Conservation (phyloP, 495 filamentous ascomycete species). For the Pseudomonodictys pantanalensis region DNA sequence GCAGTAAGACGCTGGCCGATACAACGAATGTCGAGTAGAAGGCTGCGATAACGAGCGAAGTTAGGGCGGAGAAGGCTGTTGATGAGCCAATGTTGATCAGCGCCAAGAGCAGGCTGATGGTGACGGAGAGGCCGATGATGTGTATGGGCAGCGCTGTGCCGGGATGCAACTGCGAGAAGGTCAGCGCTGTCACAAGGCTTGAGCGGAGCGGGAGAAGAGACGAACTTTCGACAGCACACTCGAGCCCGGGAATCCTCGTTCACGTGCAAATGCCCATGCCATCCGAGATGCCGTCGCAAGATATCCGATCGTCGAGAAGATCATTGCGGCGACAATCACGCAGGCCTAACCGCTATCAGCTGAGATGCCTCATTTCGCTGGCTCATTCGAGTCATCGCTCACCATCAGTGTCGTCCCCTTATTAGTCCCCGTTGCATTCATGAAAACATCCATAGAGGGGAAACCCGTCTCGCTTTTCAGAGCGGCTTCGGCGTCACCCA, state of each 20-base stretch:
- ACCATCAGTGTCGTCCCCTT: too few relatives aligned
- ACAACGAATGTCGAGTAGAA: conserved; percentile 24
- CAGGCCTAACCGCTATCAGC: conserved; percentile 22
- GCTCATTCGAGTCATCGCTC: too few relatives aligned
- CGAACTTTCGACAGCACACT: not conserved
- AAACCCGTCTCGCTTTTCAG: conserved; percentile 18
- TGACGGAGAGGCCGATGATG: conserved; percentile 5
- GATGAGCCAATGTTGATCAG: conserved; percentile 58
- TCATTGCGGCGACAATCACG: conserved; percentile 29
- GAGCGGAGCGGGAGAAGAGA: not conserved
- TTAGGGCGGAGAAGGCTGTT: conserved; percentile 44
- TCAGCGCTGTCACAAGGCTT: not conserved
- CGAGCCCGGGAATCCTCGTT: conserved; percentile 19
- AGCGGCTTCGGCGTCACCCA: conserved; percentile 23
- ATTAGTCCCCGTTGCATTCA: conserved; percentile 16
- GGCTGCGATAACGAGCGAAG: not conserved
- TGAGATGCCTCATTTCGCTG: too few relatives aligned
- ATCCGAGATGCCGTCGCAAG: conserved; percentile 29
- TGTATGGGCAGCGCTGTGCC: not conserved
- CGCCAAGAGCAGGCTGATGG: conserved; percentile 49
- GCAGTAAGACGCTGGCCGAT: conserved; percentile 4
- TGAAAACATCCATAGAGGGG: conserved; percentile 31
- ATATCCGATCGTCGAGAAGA: conserved; percentile 30
- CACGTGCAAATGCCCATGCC: conserved; percentile 39
- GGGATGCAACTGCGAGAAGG: not conserved